phyloP scores from a whole-genome alignment of 108 stramenopile species.

The Fragilaria radians region DNA sequence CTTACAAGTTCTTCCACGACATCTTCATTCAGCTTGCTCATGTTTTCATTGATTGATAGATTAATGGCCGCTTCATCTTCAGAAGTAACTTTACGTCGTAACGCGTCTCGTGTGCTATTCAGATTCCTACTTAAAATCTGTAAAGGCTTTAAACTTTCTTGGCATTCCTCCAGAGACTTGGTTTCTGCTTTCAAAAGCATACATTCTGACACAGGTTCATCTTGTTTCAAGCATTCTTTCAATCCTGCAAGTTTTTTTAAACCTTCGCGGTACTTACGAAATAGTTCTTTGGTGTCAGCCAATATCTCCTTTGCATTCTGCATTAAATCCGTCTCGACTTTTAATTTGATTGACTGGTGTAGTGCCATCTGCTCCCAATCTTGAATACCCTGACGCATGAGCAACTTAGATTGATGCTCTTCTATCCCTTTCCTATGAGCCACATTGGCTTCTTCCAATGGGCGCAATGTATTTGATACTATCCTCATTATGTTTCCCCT shows the following conservation, averaged over 20 bases:
- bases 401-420: slow-evolving; percentile 28
- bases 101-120: slow-evolving; percentile 32
- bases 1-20: slow-evolving; percentile 57
- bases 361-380: slow-evolving; percentile 21
- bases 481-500: slow-evolving; percentile 65
- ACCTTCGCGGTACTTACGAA: slow-evolving; percentile 58
- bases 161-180: slow-evolving; percentile 61
- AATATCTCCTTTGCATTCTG: slow-evolving; percentile 48
- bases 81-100: slow-evolving; percentile 41
- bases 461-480: slow-evolving; percentile 32
- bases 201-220: slow-evolving; percentile 73
- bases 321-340: slow-evolving; percentile 73
- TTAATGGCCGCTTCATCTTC: slow-evolving; percentile 23
- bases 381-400: slow-evolving; percentile 18
- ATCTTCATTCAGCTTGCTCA: slow-evolving; percentile 72
- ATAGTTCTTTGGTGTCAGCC: slow-evolving; percentile 43
- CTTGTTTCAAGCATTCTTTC: slow-evolving; percentile 58
- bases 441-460: slow-evolving; percentile 26
- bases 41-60: slow-evolving; percentile 54
- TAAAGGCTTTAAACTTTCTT: slow-evolving; percentile 34
- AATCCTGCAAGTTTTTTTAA: slow-evolving; percentile 54
- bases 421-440: slow-evolving; percentile 28
- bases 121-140: slow-evolving; percentile 27
- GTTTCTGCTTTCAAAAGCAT: slow-evolving; percentile 67
- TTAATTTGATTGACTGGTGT: slow-evolving; percentile 41